Conservation (phyloP, 495 filamentous ascomycete genomes). For the Chaetomium tenue region DNA sequence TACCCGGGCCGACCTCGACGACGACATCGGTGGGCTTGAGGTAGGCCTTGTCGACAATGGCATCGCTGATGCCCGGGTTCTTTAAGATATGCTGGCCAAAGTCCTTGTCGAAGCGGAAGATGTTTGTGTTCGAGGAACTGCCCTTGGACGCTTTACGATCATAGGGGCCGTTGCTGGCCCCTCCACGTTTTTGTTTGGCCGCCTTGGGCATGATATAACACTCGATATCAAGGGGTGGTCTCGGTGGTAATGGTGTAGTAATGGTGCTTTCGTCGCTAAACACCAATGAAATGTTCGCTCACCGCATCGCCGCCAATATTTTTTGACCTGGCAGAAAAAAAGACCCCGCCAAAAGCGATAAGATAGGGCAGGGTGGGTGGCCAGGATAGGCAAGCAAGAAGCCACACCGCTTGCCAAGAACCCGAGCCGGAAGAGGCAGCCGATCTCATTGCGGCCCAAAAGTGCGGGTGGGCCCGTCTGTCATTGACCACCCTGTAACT, state of each 20-base stretch:
- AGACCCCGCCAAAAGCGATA: constrained; percentile 31
- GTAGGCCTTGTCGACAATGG: constrained; percentile 78
- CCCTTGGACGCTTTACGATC: constrained; percentile 41
- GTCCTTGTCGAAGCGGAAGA: constrained; percentile 67
- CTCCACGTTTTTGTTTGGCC: constrained; percentile 60
- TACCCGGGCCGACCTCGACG: constrained; percentile 44
- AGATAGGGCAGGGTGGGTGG: constrained; percentile 30
- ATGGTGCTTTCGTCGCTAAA: not conserved
- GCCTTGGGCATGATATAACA: constrained; percentile 55
- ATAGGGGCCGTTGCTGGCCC: constrained; percentile 57
- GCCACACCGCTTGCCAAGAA: constrained; percentile 24
- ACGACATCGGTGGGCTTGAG: constrained; percentile 84
- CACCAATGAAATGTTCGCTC: not conserved
- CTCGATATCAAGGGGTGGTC: no score
- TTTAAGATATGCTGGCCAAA: constrained; percentile 88
- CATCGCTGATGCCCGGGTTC: constrained; percentile 88
- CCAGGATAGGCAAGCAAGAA: not conserved
- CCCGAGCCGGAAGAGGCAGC: not conserved
- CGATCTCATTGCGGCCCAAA: not conserved
- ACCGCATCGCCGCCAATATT: constrained; percentile 21
- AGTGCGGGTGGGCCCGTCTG: not conserved
- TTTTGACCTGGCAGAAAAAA: constrained; percentile 34
- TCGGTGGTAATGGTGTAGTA: not conserved
- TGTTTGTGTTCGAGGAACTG: constrained; percentile 63
- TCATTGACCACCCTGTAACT: not conserved